Evolutionary conservation across 1,284 basidiomycete species (phyloP).

Genomic region (Fomitopsis palustris): DNA sequence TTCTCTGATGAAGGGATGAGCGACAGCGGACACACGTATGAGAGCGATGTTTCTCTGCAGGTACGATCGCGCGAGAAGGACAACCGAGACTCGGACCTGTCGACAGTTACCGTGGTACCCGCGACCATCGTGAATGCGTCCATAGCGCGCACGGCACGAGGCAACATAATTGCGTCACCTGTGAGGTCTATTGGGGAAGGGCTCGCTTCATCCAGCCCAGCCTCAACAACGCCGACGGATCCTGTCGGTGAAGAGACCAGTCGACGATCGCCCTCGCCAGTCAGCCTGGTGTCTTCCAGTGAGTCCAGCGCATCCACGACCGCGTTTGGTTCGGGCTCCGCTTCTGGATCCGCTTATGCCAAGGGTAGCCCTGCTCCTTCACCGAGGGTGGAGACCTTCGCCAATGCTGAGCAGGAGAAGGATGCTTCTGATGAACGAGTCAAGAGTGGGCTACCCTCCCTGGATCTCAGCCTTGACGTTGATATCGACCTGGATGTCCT

Average conservation of each 20-base stretch:
- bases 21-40: background rate
- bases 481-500: slow-evolving; percentile 6
- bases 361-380: slow-evolving; percentile 26
- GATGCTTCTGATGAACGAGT: background rate
- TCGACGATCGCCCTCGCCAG: slow-evolving; percentile 22
- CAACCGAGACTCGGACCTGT: slow-evolving; percentile 30
- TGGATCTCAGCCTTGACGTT: slow-evolving; percentile 6
- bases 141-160: slow-evolving; percentile 25
- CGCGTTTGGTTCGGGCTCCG: slow-evolving; percentile 7
- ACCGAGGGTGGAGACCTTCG: slow-evolving; percentile 21
- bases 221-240: slow-evolving; percentile 10
- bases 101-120: slow-evolving; percentile 32
- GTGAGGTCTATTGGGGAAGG: slow-evolving; percentile 11
- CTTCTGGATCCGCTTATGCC: slow-evolving; percentile 17
- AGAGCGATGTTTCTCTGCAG: slow-evolving; percentile 9
- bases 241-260: slow-evolving; percentile 11
- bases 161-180: slow-evolving; percentile 25
- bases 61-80: slow-evolving; percentile 26
- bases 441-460: background rate
- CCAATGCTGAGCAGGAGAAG: slow-evolving; percentile 10
- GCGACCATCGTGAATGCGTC: slow-evolving; percentile 29
- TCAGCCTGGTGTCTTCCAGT: slow-evolving; percentile 27
- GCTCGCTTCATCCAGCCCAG: slow-evolving; percentile 6
- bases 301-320: slow-evolving; percentile 21
- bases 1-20: background rate